Evolutionary conservation across 73 alveolate genomes (phyloP), one percentile per base, ranked within the genome.

Genomic region (Diophrys sp.): DNA sequence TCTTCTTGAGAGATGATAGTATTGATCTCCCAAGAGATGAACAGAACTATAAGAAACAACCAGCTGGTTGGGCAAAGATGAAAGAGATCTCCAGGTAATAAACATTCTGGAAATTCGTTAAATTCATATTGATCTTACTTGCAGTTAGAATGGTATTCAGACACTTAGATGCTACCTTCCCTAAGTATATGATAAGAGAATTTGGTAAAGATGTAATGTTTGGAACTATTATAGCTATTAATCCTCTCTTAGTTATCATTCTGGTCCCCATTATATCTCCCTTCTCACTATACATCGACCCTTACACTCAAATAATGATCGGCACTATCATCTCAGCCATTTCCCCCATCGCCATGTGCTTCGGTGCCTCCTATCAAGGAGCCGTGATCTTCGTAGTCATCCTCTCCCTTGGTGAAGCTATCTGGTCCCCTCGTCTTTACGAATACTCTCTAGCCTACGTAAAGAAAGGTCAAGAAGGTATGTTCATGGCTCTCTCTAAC

Each of bases 381-480:
- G 54, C 54, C 26, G 29, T 68, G 2, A 1, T 68, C 23, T 68
- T 68, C 24, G 75, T 68, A 23, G 31, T 71, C 2, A 31, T 24
- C 5, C 79, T 71, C 32, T 71, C 79, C 8, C 23, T 71, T 1
- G 79, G 79, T 23, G 79, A 71, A 33, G 26, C 79, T 18, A 11
- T 71, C 32, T 32, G 70, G 70, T 71, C 70, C 23, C 79, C 79
- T 31, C 1, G 69, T 1, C 33, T 71, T 18, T 71, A 71, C 24
- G 79, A 71, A 31, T 31, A 18, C 69, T 18, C 79, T 8, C 30
- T 71, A 11, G 11, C 8, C 5, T 31, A 31, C 24, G 79, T 33
- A 2, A 28, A 71, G 33, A 23, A 11, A 71, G 79, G 79, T 8
- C 27, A 55, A 23, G 79, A 71, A 71, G 79, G 79, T 1, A 71